Conservation (phyloP, 495 filamentous ascomycete genomes). For the Chaetomium cochliodes region DNA sequence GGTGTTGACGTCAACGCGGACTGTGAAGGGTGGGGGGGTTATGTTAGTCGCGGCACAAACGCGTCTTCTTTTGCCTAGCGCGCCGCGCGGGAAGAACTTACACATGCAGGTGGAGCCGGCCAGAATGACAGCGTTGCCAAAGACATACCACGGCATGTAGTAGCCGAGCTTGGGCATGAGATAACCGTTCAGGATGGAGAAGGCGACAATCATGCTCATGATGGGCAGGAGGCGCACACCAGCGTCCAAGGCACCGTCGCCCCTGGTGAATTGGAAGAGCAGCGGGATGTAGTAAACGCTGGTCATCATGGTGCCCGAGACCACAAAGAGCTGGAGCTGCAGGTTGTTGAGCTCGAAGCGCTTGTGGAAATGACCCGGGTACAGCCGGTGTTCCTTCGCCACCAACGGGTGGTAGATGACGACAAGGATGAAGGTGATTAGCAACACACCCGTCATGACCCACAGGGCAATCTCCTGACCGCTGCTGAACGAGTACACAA, state of each 20-base stretch:
- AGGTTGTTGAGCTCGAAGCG: constrained; percentile 43
- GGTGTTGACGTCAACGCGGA: constrained; percentile 35
- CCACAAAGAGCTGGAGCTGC: constrained; percentile 35
- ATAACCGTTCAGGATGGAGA: constrained; percentile 48
- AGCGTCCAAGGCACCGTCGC: constrained; percentile 48
- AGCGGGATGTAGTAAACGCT: constrained; percentile 52
- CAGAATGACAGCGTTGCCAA: constrained; percentile 46
- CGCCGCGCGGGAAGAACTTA: background rate
- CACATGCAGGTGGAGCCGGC: constrained; percentile 51
- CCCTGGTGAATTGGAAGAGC: constrained; percentile 58
- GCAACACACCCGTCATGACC: constrained; percentile 48
- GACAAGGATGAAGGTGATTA: constrained; percentile 41
- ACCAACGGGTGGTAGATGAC: constrained; percentile 45
- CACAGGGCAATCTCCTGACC: constrained; percentile 53
- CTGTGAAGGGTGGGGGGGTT: background rate
- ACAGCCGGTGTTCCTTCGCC: constrained; percentile 21
- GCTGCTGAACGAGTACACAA: constrained; percentile 51
- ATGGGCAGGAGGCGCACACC: constrained; percentile 60
- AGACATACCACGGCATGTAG: constrained; percentile 60
- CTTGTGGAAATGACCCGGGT: constrained; percentile 49
- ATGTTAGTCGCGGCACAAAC: background rate
- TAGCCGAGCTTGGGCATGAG: constrained; percentile 50
- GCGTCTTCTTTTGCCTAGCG: too few species aligned
- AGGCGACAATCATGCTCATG: constrained; percentile 48
- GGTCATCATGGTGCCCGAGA: background rate